Conservation (phyloP, 306 rosid species). For the Prunus fruticosa region DNA sequence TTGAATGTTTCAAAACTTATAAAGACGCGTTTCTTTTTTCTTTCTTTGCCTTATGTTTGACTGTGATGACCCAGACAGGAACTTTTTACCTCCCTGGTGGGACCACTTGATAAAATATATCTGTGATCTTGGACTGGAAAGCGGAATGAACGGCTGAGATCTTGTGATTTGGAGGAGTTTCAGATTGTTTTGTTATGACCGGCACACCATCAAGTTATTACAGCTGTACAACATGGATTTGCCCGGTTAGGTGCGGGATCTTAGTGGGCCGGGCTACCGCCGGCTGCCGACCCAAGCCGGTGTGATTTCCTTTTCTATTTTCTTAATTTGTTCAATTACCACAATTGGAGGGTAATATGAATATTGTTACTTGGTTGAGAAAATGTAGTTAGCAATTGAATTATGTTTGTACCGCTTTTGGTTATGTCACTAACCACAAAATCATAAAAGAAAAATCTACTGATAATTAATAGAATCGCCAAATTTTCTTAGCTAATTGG, state of each 20-base stretch:
- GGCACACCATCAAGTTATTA: background rate
- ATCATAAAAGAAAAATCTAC: background rate
- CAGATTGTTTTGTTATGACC: background rate
- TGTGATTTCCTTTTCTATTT: background rate
- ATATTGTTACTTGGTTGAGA: no score
- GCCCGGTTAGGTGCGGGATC: background rate
- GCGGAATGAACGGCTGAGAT: conserved; percentile 6
- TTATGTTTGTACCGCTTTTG: no score
- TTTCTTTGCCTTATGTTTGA: background rate
- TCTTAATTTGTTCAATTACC: background rate
- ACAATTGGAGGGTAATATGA: background rate
- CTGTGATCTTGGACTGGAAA: background rate
- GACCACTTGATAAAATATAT: background rate
- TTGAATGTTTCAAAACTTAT: conserved; percentile 24
- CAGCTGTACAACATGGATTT: background rate
- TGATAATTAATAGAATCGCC: no score
- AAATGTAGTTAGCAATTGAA: no score
- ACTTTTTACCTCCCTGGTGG: background rate
- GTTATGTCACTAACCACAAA: background rate
- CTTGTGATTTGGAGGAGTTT: background rate
- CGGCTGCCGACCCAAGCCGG: conserved; percentile 5
- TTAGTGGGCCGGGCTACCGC: background rate
- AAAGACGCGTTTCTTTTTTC: conserved; percentile 8
- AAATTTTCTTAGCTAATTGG: no score
- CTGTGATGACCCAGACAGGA: background rate